These are phyloP conservation scores for Arthroderma sp. DNA, from an alignment of 2,329 filamentous ascomycete genomes.

Conservation along the genomic window DNA sequence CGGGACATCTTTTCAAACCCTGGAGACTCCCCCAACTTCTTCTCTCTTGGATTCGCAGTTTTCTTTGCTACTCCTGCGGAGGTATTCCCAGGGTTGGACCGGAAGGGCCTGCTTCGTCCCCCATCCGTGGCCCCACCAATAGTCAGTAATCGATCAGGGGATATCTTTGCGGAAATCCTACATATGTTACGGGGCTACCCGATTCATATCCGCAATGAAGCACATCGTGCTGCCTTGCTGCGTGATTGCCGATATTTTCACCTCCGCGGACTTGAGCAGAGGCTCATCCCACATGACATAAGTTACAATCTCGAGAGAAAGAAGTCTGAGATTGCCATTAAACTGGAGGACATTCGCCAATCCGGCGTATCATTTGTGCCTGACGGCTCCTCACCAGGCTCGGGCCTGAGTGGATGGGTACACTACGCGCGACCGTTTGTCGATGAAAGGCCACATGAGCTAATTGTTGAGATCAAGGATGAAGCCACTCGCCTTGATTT, in stretches of 20 bases:
- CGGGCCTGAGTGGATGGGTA: constrained; percentile 42
- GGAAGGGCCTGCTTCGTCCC: constrained; percentile 66
- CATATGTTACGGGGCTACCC: constrained; percentile 75
- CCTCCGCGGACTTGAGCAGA: constrained; percentile 81
- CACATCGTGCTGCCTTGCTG: constrained; percentile 63
- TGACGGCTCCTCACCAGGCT: constrained; percentile 28
- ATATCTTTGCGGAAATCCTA: constrained; percentile 70
- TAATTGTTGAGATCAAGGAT: constrained; percentile 66
- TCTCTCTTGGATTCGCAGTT: constrained; percentile 75
- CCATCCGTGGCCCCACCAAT: constrained; percentile 73
- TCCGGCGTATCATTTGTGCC: constrained; percentile 58
- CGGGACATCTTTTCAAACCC: constrained; percentile 73
- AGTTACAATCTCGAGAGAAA: constrained; percentile 58
- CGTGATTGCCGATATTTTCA: constrained; percentile 87
- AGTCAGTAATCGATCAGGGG: constrained; percentile 68
- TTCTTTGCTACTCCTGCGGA: constrained; percentile 73
- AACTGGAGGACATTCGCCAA: constrained; percentile 77
- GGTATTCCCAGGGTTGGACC: constrained; percentile 73
- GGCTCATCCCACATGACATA: constrained; percentile 63
- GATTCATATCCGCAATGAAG: constrained; percentile 59
- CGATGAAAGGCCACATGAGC: constrained; percentile 59
- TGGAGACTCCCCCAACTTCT: constrained; percentile 91
- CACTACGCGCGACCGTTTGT: constrained; percentile 74
- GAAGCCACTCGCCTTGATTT: constrained; percentile 50
- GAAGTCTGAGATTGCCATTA: constrained; percentile 62